These are phyloP conservation scores for Knufia fluminis DNA, from an alignment of 2,329 filamentous ascomycete genomes.

Conservation along the genomic window DNA sequence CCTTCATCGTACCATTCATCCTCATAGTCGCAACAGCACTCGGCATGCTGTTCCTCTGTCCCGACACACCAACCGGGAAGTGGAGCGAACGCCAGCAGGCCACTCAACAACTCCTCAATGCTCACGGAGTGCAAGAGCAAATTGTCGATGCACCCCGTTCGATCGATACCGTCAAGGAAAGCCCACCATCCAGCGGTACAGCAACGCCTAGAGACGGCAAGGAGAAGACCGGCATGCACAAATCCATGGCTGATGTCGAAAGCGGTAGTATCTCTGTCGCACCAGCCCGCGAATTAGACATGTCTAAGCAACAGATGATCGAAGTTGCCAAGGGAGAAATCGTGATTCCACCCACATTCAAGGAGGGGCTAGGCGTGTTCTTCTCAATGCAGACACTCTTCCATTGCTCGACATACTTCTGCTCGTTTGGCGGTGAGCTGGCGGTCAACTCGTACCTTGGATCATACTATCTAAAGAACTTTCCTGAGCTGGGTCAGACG, in stretches of 20 bases:
- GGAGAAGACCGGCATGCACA: conserved; percentile 14
- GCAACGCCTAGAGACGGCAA: conserved; percentile 22
- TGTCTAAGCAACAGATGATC: conserved; percentile 42
- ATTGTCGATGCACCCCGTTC: conserved; percentile 16
- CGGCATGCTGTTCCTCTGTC: conserved; percentile 62
- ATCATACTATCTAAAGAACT: conserved; percentile 43
- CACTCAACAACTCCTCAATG: conserved; percentile 44
- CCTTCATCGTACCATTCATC: conserved; percentile 75
- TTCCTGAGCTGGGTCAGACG: conserved; percentile 40
- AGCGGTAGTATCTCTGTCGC: background rate
- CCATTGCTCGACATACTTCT: conserved; percentile 44
- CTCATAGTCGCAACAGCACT: conserved; percentile 59
- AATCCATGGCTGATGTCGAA: conserved; percentile 8
- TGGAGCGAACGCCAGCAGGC: conserved; percentile 65
- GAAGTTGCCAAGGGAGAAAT: conserved; percentile 50
- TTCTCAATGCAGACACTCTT: conserved; percentile 51
- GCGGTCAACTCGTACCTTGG: conserved; percentile 53
- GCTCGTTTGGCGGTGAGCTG: conserved; percentile 52
- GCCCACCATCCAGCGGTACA: conserved; percentile 12
- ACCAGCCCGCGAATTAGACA: conserved; percentile 35
- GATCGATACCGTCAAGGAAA: conserved; percentile 25
- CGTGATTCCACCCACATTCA: conserved; percentile 51
- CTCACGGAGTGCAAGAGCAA: conserved; percentile 31
- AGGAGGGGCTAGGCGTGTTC: conserved; percentile 52
- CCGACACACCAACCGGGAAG: conserved; percentile 72